phyloP scores from a whole-genome alignment of 192 early-diverging fungal species.

The Nowakowskiella sp. region DNA sequence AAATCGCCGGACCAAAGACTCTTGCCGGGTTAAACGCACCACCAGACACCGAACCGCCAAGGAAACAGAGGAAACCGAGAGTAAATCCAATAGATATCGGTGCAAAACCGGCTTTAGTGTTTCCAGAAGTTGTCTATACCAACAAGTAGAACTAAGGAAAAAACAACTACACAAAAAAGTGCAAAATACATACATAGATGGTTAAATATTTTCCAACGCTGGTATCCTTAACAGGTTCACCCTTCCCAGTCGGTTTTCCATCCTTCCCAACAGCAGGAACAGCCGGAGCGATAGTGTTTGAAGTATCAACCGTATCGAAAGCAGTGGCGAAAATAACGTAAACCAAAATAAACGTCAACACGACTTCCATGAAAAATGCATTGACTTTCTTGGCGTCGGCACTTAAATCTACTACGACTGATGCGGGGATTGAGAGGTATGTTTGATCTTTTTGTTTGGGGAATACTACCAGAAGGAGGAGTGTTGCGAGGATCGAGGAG shows the following conservation, averaged over 20 bases:
- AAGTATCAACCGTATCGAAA: conserved; percentile 53
- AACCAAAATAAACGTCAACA: conserved; percentile 50
- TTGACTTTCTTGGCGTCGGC: conserved; percentile 24
- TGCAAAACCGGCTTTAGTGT: conserved; percentile 58
- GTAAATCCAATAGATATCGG: conserved; percentile 56
- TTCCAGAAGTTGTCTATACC: conserved; percentile 48
- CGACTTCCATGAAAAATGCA: conserved; percentile 53
- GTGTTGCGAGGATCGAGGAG: conserved; percentile 37
- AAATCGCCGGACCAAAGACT: conserved; percentile 46
- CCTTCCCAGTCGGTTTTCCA: conserved; percentile 4
- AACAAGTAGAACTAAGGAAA: background rate
- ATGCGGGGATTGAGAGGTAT: conserved; percentile 24
- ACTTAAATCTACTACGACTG: conserved; percentile 36
- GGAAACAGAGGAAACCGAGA: conserved; percentile 42
- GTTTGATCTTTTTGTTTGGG: conserved; percentile 30
- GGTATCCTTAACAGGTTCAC: conserved; percentile 8
- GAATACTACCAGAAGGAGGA: conserved; percentile 44
- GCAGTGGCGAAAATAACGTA: conserved; percentile 60
- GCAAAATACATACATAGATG: conserved; percentile 41
- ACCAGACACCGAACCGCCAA: conserved; percentile 48
- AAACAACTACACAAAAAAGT: background rate
- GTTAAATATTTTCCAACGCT: conserved; percentile 44
- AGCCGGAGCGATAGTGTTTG: conserved; percentile 37
- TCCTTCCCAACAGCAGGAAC: conserved; percentile 5
- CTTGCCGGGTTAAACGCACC: conserved; percentile 57